Conservation (phyloP, 192 early-diverging fungal genomes). For the Coemansia sp. region DNA sequence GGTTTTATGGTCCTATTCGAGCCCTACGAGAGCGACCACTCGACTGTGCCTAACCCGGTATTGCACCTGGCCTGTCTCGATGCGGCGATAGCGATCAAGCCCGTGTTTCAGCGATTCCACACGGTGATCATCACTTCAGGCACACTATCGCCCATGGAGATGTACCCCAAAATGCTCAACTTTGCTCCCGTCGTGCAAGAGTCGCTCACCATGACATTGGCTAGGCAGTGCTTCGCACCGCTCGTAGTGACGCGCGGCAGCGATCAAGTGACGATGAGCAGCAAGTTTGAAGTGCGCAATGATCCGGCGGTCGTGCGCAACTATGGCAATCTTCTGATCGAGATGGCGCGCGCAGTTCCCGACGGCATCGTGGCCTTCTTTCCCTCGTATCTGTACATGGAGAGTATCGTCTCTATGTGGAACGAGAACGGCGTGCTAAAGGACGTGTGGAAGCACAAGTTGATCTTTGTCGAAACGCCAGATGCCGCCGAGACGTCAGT, state of each 20-base stretch:
- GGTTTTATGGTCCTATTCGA: slow-evolving; percentile 96
- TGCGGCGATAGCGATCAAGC: slow-evolving; percentile 93
- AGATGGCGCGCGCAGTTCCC: slow-evolving; percentile 90
- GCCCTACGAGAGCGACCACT: slow-evolving; percentile 92
- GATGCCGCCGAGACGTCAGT: slow-evolving; percentile 96
- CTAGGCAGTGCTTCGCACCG: slow-evolving; percentile 93
- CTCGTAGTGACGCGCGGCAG: slow-evolving; percentile 96
- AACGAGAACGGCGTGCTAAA: slow-evolving; percentile 95
- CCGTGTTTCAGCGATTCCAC: slow-evolving; percentile 94
- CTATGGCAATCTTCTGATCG: slow-evolving; percentile 95
- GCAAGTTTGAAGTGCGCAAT: slow-evolving; percentile 98
- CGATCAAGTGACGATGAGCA: slow-evolving; percentile 97
- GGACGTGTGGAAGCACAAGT: slow-evolving; percentile 93
- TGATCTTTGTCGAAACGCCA: slow-evolving; percentile 99
- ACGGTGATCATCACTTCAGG: slow-evolving; percentile 98
- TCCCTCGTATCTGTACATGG: slow-evolving; percentile 99
- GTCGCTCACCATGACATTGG: slow-evolving; percentile 96
- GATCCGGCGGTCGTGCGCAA: slow-evolving; percentile 99
- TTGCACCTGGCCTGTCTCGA: slow-evolving; percentile 94
- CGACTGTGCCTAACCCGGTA: slow-evolving; percentile 92
- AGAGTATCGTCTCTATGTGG: slow-evolving; percentile 98
- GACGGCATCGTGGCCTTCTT: slow-evolving; percentile 99
- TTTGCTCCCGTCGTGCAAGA: slow-evolving; percentile 87
- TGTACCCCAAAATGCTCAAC: slow-evolving; percentile 94
- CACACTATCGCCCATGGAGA: slow-evolving; percentile 97